Percentiles rank a stretch among this genome's conserved stretches.
These are phyloP conservation scores for Stereocaulon alpinum DNA, from an alignment of 495 filamentous ascomycete genomes.

Conservation along the genomic window DNA sequence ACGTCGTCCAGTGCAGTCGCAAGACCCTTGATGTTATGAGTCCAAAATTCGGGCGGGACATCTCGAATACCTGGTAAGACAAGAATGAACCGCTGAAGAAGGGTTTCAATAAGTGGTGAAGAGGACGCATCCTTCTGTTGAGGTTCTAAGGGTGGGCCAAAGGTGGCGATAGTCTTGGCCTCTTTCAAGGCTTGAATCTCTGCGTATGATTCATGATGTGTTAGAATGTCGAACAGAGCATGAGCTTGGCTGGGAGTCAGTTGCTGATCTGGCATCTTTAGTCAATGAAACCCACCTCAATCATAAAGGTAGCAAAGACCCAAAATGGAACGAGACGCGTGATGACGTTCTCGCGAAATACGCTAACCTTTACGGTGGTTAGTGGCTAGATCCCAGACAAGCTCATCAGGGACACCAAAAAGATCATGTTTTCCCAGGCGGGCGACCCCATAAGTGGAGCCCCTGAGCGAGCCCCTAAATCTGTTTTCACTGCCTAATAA, in stretches of 20 bases:
- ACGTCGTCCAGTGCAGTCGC: slow-evolving; percentile 41
- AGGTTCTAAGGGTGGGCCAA: slow-evolving; percentile 46
- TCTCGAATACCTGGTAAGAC: slow-evolving; percentile 47
- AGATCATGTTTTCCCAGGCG: too few species aligned
- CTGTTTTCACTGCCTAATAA: too few species aligned
- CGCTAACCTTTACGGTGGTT: not conserved
- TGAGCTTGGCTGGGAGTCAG: slow-evolving; percentile 34
- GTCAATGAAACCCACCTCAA: not conserved
- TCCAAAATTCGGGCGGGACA: slow-evolving; percentile 49
- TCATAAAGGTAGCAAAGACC: not conserved
- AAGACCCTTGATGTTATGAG: slow-evolving; percentile 34
- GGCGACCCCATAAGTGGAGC: too few species aligned
- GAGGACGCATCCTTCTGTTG: slow-evolving; percentile 30
- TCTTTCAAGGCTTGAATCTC: slow-evolving; percentile 53
- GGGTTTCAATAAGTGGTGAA: slow-evolving; percentile 46
- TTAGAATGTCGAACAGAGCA: slow-evolving; percentile 57
- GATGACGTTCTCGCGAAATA: too few species aligned
- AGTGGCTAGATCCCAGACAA: too few species aligned
- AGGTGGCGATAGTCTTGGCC: slow-evolving; percentile 41
- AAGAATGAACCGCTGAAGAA: slow-evolving; percentile 47
- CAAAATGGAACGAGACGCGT: not conserved
- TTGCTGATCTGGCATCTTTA: not conserved
- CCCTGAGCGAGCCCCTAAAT: too few species aligned
- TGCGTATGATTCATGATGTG: slow-evolving; percentile 50
- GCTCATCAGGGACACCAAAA: too few species aligned